Evolutionary conservation across 2,329 filamentous ascomycete genomes (phyloP).

Genomic region (Lasiodiplodia sp.): DNA sequence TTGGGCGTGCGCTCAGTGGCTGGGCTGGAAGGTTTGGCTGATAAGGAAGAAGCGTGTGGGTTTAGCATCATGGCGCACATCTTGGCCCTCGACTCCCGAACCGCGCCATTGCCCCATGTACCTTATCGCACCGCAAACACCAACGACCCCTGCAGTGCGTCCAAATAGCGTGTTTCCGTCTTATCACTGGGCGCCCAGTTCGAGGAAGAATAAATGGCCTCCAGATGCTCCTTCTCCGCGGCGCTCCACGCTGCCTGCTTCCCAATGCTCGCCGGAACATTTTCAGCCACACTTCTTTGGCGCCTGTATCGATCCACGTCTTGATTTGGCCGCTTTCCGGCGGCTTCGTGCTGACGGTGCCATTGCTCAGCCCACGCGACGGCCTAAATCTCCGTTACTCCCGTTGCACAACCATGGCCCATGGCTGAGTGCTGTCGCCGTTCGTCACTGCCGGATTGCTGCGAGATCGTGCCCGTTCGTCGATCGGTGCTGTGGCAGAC

Average conservation of each 20-base stretch:
- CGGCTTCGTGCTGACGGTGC: not conserved
- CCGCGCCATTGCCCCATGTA: conserved; percentile 9
- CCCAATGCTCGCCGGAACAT: not conserved
- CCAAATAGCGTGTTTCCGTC: conserved; percentile 11
- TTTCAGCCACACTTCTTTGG: not conserved
- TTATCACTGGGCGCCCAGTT: conserved; percentile 21
- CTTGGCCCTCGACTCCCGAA: not conserved
- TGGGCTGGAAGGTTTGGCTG: conserved; percentile 1
- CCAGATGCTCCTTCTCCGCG: conserved; percentile 29
- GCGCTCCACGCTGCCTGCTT: not conserved
- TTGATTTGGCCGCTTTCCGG: not conserved
- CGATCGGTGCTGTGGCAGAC: not conserved
- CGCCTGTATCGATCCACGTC: not conserved
- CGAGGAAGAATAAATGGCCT: conserved; percentile 6
- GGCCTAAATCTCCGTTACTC: not conserved
- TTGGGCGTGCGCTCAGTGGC: conserved; percentile 9
- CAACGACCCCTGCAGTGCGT: not conserved
- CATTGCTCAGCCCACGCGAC: not conserved
- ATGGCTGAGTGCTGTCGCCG: not conserved
- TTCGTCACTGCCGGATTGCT: not conserved
- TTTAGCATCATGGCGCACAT: conserved; percentile 11
- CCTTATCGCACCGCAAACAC: conserved; percentile 9
- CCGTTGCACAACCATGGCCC: not conserved
- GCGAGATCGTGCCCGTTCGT: not conserved
- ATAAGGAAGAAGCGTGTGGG: conserved; percentile 5